These are phyloP conservation scores for Akanthomyces dipterigenus DNA, from an alignment of 2,329 filamentous ascomycete species.

Conservation along the genomic window DNA sequence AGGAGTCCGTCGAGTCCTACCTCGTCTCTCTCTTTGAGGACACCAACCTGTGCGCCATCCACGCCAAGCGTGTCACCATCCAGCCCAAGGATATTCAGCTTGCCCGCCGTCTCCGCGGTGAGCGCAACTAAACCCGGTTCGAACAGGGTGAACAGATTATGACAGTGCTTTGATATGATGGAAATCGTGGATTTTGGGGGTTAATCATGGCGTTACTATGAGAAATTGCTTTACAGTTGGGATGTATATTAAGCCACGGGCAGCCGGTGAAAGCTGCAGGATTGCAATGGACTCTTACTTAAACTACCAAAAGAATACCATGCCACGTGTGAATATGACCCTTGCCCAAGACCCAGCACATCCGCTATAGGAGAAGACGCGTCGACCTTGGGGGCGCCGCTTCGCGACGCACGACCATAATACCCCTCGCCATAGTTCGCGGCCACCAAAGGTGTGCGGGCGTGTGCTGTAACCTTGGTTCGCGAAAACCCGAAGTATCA, in stretches of 20 bases:
- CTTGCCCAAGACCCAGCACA: no score
- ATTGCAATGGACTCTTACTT: constrained; percentile 26
- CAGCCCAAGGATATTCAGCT: constrained; percentile 97
- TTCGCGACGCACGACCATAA: no score
- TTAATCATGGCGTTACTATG: constrained; percentile 41
- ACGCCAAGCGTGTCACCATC: constrained; percentile 98
- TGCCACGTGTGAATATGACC: neutral
- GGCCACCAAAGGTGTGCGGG: no score
- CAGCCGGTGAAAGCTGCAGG: constrained; percentile 28
- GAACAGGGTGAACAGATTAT: constrained; percentile 29
- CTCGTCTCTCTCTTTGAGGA: constrained; percentile 91
- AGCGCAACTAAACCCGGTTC: constrained; percentile 63
- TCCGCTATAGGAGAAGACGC: no score
- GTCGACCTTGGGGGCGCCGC: no score
- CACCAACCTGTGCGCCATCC: constrained; percentile 84
- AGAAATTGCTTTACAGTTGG: constrained; percentile 33
- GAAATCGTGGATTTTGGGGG: constrained; percentile 31
- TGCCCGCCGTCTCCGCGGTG: constrained; percentile 87
- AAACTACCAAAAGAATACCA: neutral
- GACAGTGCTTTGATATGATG: constrained; percentile 34
- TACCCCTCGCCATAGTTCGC: no score
- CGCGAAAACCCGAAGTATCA: no score
- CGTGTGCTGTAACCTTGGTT: no score
- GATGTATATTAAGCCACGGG: constrained; percentile 36
- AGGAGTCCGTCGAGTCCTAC: constrained; percentile 98